Evolutionary conservation across 2,329 filamentous ascomycete genomes (phyloP).

Genomic region (Colletotrichum theobromicola): DNA sequence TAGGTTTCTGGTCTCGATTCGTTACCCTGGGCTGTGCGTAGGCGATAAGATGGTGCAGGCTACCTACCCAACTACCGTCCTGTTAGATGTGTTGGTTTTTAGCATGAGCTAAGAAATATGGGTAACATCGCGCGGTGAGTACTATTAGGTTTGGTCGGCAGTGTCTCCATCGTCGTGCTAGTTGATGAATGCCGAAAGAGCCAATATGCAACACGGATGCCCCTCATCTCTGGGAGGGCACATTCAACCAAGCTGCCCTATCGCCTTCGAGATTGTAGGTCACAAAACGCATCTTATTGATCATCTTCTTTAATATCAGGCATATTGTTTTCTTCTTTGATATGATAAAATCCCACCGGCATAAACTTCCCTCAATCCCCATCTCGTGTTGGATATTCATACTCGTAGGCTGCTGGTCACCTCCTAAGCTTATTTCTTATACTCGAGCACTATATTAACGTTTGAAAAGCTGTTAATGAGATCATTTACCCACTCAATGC

Average conservation of each 20-base stretch:
- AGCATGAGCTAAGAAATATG: not conserved
- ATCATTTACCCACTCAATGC: not conserved
- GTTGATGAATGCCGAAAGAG: not conserved
- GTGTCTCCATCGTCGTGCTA: not conserved
- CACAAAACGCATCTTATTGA: not conserved
- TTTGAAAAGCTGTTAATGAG: not conserved
- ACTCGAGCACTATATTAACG: not conserved
- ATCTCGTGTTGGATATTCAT: not conserved
- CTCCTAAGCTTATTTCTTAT: not conserved
- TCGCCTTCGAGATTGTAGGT: not conserved
- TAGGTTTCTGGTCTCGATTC: not conserved
- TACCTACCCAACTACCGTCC: no score
- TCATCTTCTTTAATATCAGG: not conserved
- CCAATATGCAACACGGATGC: not conserved
- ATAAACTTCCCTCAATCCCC: not conserved
- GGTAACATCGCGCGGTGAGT: not conserved
- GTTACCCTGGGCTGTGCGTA: not conserved
- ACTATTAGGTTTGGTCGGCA: not conserved
- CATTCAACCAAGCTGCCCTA: not conserved
- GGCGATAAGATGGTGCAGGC: not conserved
- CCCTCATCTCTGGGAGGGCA: not conserved
- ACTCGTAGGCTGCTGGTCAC: not conserved
- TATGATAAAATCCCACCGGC: not conserved
- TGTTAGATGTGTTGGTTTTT: not conserved
- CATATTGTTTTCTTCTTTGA: not conserved